These are phyloP conservation scores for Hymenoscyphus salicellus DNA, from an alignment of 2,329 filamentous ascomycete genomes.

Conservation along the genomic window DNA sequence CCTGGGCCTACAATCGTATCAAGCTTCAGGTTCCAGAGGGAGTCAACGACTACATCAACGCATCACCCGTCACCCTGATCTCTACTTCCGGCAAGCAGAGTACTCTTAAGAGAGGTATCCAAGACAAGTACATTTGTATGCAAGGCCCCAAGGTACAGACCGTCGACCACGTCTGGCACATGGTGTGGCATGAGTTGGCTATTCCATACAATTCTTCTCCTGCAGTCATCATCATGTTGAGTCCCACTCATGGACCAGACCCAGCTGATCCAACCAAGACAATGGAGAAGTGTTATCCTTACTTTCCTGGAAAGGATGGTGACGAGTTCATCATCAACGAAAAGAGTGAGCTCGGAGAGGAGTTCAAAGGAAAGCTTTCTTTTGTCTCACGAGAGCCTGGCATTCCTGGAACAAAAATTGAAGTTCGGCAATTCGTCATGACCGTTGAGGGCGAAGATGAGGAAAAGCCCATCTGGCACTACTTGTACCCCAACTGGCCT, in stretches of 20 bases:
- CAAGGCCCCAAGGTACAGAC: slow-evolving; percentile 81
- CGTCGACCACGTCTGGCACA: slow-evolving; percentile 85
- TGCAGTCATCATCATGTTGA: slow-evolving; percentile 91
- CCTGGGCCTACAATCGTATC: slow-evolving; percentile 84
- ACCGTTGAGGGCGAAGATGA: slow-evolving; percentile 43
- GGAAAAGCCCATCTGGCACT: slow-evolving; percentile 72
- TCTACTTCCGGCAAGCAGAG: slow-evolving; percentile 36
- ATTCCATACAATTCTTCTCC: slow-evolving; percentile 52
- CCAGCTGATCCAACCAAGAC: slow-evolving; percentile 45
- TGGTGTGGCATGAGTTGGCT: slow-evolving; percentile 74
- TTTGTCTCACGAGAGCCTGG: slow-evolving; percentile 51
- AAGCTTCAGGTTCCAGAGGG: slow-evolving; percentile 73
- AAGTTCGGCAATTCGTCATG: slow-evolving; percentile 71
- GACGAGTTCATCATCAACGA: slow-evolving; percentile 57
- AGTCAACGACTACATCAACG: slow-evolving; percentile 77
- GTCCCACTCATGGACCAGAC: slow-evolving; percentile 65
- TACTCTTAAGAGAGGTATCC: slow-evolving; percentile 26
- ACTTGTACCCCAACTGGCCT: slow-evolving; percentile 84
- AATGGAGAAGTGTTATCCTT: slow-evolving; percentile 79
- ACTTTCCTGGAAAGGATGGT: slow-evolving; percentile 66
- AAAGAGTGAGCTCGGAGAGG: slow-evolving; percentile 61
- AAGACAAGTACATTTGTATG: slow-evolving; percentile 77
- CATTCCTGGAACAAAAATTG: slow-evolving; percentile 58
- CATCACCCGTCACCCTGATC: slow-evolving; percentile 58
- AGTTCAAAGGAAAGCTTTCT: slow-evolving; percentile 65